Evolutionary conservation across 1,284 basidiomycete species (phyloP).

Genomic region (Agaricales sp.): DNA sequence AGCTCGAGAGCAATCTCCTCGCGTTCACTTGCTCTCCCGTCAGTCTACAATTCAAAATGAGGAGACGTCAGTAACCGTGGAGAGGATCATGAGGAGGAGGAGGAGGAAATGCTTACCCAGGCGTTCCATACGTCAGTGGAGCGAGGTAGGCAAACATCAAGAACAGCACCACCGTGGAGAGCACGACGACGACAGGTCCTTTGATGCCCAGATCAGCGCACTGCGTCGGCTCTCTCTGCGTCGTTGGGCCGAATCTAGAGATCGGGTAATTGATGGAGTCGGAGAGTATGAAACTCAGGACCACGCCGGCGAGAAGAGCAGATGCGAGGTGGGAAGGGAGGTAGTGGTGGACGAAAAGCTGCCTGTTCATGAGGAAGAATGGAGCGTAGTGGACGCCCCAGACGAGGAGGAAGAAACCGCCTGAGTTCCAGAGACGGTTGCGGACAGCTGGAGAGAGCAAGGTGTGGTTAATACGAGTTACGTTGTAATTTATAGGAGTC

Average conservation of each 20-base stretch:
- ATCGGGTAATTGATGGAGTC: constrained; percentile 93
- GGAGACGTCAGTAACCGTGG: constrained; percentile 2
- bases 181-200: constrained; percentile 49
- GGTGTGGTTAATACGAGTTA: too few species aligned
- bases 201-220: constrained; percentile 68
- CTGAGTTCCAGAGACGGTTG: constrained; percentile 89
- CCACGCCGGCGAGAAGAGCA: constrained; percentile 83
- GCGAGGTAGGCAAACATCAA: constrained; percentile 67
- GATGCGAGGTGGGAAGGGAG: constrained; percentile 91
- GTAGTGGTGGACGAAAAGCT: constrained; percentile 97
- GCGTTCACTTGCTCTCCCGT: constrained; percentile 66
- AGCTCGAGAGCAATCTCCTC: constrained; percentile 61
- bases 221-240: constrained; percentile 46
- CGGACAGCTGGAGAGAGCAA: constrained; percentile 56
- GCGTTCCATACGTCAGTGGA: constrained; percentile 87
- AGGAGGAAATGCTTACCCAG: constrained; percentile 52
- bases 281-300: constrained; percentile 86
- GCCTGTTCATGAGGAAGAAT: constrained; percentile 97
- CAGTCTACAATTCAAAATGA: constrained; percentile 35
- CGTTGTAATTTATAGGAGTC: constrained; percentile 4
- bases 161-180: constrained; percentile 46
- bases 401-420: constrained; percentile 89
- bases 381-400: constrained; percentile 97
- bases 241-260: constrained; percentile 55
- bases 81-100: constrained; percentile 3